These are phyloP conservation scores for Trichoderma koningii DNA, from an alignment of 2,329 filamentous ascomycete species.

Conservation along the genomic window DNA sequence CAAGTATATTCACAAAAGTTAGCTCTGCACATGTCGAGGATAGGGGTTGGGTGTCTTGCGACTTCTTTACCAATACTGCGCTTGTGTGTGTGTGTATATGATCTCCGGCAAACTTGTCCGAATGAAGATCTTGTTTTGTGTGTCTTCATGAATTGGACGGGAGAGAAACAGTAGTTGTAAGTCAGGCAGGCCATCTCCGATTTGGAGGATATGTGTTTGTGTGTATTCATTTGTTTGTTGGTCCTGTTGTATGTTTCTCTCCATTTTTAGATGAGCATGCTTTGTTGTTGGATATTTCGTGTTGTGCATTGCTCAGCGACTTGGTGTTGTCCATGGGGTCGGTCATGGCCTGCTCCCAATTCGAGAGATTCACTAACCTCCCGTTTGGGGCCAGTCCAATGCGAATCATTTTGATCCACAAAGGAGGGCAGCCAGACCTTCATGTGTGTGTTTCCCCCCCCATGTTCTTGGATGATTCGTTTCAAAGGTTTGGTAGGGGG, in stretches of 20 bases:
- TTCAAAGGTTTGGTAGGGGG: neutral
- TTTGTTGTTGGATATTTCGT: neutral
- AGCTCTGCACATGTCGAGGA: too few relatives aligned
- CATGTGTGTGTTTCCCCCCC: neutral
- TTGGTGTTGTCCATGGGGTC: neutral
- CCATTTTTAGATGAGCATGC: neutral
- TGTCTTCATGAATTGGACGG: neutral
- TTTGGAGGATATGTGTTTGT: too few relatives aligned
- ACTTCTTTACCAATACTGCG: too few relatives aligned
- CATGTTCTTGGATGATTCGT: slow-evolving; percentile 1
- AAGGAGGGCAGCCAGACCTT: slow-evolving; percentile 6
- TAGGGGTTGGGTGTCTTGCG: too few relatives aligned
- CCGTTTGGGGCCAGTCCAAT: slow-evolving; percentile 22
- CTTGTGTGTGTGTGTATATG: neutral
- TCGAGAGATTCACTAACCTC: slow-evolving; percentile 17
- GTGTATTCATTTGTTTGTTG: too few relatives aligned
- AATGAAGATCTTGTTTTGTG: neutral
- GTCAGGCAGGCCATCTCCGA: neutral
- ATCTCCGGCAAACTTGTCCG: neutral
- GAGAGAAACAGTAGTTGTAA: neutral
- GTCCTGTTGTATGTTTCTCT: neutral
- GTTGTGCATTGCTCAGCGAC: neutral
- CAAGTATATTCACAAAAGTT: too few relatives aligned
- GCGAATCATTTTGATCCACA: neutral
- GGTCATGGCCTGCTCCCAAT: slow-evolving; percentile 23